Evolutionary conservation across 2,329 filamentous ascomycete species (phyloP), one percentile per base, ranked within the genome.

Genomic region (Claviceps lovelessii): DNA sequence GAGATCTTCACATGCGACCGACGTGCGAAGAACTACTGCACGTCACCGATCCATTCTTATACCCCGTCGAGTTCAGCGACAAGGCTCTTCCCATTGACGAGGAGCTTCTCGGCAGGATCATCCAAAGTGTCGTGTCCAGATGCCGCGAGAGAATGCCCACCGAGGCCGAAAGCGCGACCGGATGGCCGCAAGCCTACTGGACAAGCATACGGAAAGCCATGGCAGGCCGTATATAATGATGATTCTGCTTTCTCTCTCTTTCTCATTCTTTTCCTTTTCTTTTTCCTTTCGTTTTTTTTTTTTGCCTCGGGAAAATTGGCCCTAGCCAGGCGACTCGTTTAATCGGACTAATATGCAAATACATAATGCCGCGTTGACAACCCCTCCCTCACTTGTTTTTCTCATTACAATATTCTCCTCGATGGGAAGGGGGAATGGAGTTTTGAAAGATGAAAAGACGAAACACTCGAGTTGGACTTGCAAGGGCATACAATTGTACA

Each of bases 101-200:
- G 64, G 81, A 84, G 61, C 68, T 84, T 52, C 72, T 85, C 35
- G 75, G 75, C 37, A 70, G 80, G 49, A 81, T 85, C 59, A 76
- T 85, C 56, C 77, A 82, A 67, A 83, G 78, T 62, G 80, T 84
- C 23, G 79, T 81, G 17, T 69, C 73, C 19, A 74, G 80, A 55
- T 83, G 80, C 57, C 73, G 76, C 51, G 78, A 82, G 59, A 70
- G 76, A 28, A 75, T 79, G 69, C 80, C 81, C 0, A 78, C 74
- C 2, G 81, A 84, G 47, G 72, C 72, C 0, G 81, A 85, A 62
- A 71, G 74, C 10, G 61, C 77, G 53, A 73, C 69, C 19, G 66
- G 77, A 6, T 84, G 79, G 80, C 79, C 81, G 0, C 72, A 75
- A 52, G 80, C 79, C 17, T 85, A 84, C 62, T 84, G 80, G 75